A percentile compares a stretch with the other conserved stretches of the same genome.
phyloP scores from a whole-genome alignment of 441 rosid species.

The Melastoma candidum region DNA sequence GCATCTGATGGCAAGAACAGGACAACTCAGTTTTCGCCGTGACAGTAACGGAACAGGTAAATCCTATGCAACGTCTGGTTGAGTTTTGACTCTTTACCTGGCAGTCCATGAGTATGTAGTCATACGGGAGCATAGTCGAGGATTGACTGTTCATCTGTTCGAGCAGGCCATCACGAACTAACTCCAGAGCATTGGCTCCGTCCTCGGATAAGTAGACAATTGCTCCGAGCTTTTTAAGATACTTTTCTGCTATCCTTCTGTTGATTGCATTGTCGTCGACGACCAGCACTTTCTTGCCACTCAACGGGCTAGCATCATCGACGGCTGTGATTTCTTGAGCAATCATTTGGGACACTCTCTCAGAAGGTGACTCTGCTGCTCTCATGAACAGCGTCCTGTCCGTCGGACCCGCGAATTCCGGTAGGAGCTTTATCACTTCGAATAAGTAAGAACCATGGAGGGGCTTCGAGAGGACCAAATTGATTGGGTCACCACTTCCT shows the following conservation, averaged over 20 bases:
- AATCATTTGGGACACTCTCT: neutral
- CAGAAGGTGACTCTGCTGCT: constrained; percentile 5
- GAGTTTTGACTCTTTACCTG: constrained; percentile 26
- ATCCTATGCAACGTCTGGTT: no score
- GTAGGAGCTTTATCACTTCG: constrained; percentile 36
- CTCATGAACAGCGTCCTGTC: constrained; percentile 12
- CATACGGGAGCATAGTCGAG: constrained; percentile 31
- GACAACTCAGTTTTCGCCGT: no score
- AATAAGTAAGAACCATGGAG: constrained; percentile 67
- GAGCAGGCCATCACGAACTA: constrained; percentile 28
- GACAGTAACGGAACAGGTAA: neutral
- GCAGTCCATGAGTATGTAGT: constrained; percentile 73
- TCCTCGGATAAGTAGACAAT: constrained; percentile 31
- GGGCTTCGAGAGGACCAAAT: constrained; percentile 40
- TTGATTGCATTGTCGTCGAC: constrained; percentile 40
- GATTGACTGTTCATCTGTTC: constrained; percentile 15
- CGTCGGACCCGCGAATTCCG: constrained; percentile 40
- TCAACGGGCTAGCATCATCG: constrained; percentile 18
- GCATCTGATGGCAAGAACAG: neutral
- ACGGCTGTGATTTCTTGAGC: neutral
- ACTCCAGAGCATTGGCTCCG: constrained; percentile 51
- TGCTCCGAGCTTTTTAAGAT: constrained; percentile 40
- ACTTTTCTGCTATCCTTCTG: constrained; percentile 17
- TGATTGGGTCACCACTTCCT: constrained; percentile 18
- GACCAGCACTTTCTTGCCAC: constrained; percentile 46